Evolutionary conservation across 2,329 filamentous ascomycete genomes (phyloP).

Genomic region (Clarireedia homoeocarpa): DNA sequence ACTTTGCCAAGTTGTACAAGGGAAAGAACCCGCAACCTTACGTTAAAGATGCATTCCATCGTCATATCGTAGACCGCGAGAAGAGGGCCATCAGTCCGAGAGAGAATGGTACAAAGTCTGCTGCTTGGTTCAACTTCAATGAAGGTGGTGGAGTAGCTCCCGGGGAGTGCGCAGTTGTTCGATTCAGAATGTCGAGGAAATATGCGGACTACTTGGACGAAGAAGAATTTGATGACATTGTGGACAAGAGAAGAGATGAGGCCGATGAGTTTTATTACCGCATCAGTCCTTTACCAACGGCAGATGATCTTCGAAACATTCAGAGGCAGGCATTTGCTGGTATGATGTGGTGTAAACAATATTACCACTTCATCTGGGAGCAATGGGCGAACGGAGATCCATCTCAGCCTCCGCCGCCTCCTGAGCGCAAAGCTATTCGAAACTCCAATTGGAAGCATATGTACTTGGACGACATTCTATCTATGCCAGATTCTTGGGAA

Average conservation of each 20-base stretch:
- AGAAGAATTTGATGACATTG: slow-evolving; percentile 82
- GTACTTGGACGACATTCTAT: slow-evolving; percentile 88
- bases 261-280: slow-evolving; percentile 95
- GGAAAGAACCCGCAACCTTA: slow-evolving; percentile 74
- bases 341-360: slow-evolving; percentile 98
- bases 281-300: slow-evolving; percentile 87
- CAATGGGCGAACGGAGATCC: slow-evolving; percentile 97
- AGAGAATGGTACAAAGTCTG: slow-evolving; percentile 76
- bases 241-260: slow-evolving; percentile 79
- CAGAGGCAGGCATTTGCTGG: slow-evolving; percentile 90
- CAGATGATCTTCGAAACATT: slow-evolving; percentile 88
- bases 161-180: slow-evolving; percentile 90
- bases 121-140: slow-evolving; percentile 88
- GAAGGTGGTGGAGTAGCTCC: slow-evolving; percentile 80
- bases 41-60: slow-evolving; percentile 93
- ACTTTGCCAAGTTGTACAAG: slow-evolving; percentile 68
- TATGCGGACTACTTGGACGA: slow-evolving; percentile 78
- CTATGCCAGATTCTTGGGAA: slow-evolving; percentile 98
- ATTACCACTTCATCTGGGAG: slow-evolving; percentile 95
- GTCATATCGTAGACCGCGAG: slow-evolving; percentile 74
- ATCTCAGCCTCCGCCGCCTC: slow-evolving; percentile 75
- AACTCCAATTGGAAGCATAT: slow-evolving; percentile 93
- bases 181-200: slow-evolving; percentile 77
- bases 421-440: slow-evolving; percentile 69
- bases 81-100: slow-evolving; percentile 76